These are phyloP conservation scores for Lablab purpureus DNA, from an alignment of 306 rosid genomes.

Conservation along the genomic window DNA sequence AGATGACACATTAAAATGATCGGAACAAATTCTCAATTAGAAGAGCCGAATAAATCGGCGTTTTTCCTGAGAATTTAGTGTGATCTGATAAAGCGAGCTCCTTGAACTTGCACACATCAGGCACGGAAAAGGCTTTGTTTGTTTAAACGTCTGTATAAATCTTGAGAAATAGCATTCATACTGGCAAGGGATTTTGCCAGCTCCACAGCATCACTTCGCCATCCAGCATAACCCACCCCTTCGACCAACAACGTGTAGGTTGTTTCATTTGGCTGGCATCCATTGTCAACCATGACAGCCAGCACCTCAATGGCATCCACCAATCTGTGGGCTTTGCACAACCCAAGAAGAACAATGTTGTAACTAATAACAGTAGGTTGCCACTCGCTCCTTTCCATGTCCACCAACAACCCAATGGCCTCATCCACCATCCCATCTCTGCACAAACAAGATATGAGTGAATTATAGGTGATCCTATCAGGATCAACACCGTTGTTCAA, in stretches of 20 bases:
- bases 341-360: conserved; percentile 78
- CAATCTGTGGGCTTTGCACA: conserved; percentile 72
- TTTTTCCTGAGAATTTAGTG: conserved; percentile 42
- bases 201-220: conserved; percentile 77
- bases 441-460: conserved; percentile 83
- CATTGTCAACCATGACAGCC: conserved; percentile 68
- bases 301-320: conserved; percentile 74
- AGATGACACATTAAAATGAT: background rate
- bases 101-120: conserved; percentile 69
- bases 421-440: conserved; percentile 86
- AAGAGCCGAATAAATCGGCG: conserved; percentile 18
- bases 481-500: conserved; percentile 66
- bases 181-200: conserved; percentile 66
- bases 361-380: conserved; percentile 72
- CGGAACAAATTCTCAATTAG: conserved; percentile 28
- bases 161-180: conserved; percentile 60
- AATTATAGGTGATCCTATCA: conserved; percentile 78
- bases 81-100: conserved; percentile 65
- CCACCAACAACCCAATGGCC: conserved; percentile 80
- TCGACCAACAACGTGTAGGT: conserved; percentile 69
- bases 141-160: conserved; percentile 68
- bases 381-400: conserved; percentile 65
- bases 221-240: conserved; percentile 87
- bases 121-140: conserved; percentile 69
- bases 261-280: conserved; percentile 76